Evolutionary conservation across 2,329 filamentous ascomycete species (phyloP).

Genomic region (Stachybotrys echinatus): DNA sequence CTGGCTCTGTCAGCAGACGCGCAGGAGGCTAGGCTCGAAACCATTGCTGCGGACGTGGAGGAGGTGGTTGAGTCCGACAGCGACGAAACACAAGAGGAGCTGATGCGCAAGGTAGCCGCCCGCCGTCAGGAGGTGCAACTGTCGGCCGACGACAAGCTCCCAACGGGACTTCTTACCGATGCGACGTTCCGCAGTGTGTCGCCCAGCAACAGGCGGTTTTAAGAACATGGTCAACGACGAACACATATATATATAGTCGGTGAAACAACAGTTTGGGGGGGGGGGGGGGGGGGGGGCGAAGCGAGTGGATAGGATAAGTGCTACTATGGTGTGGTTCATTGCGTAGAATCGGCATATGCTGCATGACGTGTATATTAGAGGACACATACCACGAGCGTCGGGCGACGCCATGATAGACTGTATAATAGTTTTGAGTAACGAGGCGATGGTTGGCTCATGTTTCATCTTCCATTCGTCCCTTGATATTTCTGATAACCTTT

Average conservation of each 20-base stretch:
- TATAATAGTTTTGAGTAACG: neutral
- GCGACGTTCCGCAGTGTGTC: neutral
- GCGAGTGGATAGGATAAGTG: neutral
- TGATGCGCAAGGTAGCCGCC: slow-evolving; percentile 5
- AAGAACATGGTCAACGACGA: no score
- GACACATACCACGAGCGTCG: neutral
- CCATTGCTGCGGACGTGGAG: neutral
- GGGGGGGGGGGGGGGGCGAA: neutral
- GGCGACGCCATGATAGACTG: neutral
- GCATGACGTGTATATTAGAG: neutral
- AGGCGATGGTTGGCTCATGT: neutral
- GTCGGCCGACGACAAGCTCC: neutral
- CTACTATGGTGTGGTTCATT: neutral
- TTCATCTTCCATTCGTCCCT: no score
- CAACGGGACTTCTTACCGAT: neutral
- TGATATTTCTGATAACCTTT: no score
- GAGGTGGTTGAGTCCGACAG: neutral
- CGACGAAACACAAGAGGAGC: neutral
- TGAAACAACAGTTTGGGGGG: no score
- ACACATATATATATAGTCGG: no score
- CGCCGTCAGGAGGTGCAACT: slow-evolving; percentile 3
- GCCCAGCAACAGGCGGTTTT: neutral
- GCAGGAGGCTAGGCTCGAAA: neutral
- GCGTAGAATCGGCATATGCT: neutral
- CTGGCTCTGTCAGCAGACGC: neutral